phyloP scores from a whole-genome alignment of 345 rosid species.

The Angophora floribunda region DNA sequence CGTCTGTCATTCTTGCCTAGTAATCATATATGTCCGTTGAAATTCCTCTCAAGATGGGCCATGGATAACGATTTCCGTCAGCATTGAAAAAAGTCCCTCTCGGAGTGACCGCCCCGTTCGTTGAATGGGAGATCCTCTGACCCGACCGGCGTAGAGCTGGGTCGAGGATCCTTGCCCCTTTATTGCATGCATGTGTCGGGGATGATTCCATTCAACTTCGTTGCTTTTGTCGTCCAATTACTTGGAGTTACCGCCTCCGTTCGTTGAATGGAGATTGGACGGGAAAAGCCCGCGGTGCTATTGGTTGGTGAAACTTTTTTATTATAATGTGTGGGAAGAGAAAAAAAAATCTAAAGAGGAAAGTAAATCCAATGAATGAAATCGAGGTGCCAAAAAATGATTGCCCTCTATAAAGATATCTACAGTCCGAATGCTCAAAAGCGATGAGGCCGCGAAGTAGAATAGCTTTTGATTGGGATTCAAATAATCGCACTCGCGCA shows the following conservation, averaged over 20 bases:
- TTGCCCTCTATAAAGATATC: not conserved
- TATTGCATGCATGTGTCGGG: not conserved
- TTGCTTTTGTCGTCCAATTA: not conserved
- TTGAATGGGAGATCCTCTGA: not conserved
- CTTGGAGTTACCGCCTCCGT: not conserved
- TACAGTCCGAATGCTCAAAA: not conserved
- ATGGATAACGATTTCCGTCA: not conserved
- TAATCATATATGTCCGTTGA: not conserved
- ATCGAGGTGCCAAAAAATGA: not conserved
- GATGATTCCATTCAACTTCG: not conserved
- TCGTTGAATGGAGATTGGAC: not conserved
- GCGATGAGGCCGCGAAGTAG: not conserved
- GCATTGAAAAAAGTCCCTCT: not conserved
- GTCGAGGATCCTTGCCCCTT: not conserved
- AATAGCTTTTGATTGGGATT: not conserved
- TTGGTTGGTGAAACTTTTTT: not conserved
- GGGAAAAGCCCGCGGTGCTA: not conserved
- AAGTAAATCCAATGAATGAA: not conserved
- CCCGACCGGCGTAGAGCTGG: not conserved
- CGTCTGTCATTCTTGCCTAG: not conserved
- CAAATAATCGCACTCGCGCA: not conserved
- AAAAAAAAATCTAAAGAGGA: not conserved
- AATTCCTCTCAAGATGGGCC: not conserved
- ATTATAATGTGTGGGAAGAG: not conserved
- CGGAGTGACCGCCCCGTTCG: not conserved